Evolutionary conservation across 2,329 filamentous ascomycete genomes (phyloP).

Genomic region (Xylaria sp.): DNA sequence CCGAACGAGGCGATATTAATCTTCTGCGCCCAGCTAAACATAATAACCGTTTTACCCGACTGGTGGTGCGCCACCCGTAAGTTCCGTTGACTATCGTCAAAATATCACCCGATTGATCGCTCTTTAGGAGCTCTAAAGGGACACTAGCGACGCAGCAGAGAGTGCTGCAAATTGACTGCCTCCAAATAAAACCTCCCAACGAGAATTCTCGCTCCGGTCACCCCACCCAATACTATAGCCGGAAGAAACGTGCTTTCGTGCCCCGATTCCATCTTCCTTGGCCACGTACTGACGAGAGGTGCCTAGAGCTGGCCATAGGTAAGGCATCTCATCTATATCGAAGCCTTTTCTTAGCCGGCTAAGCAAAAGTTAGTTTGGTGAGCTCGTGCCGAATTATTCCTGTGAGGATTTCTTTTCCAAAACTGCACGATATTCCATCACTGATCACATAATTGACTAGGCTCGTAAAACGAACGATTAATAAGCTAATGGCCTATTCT

Average conservation of each 20-base stretch:
- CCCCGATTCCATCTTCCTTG: not conserved
- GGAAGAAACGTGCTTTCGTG: conserved; percentile 6
- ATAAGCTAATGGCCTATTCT: conserved; percentile 23
- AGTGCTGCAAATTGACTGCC: not conserved
- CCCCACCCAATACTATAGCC: conserved; percentile 12
- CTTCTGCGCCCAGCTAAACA: conserved; percentile 24
- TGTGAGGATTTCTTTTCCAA: not conserved
- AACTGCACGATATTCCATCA: conserved; percentile 14
- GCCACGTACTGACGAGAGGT: not conserved
- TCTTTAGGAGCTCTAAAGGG: not conserved
- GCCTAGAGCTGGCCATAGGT: not conserved
- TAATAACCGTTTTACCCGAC: conserved; percentile 36
- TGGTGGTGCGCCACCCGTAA: conserved; percentile 18
- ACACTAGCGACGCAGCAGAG: not conserved
- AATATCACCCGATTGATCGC: conserved; percentile 10
- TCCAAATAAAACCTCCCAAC: not conserved
- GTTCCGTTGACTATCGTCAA: conserved; percentile 10
- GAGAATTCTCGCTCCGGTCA: conserved; percentile 5
- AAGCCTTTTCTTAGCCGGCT: not conserved
- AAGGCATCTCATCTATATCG: not conserved
- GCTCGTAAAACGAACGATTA: conserved; percentile 27
- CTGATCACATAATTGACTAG: not conserved
- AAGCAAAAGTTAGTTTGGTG: not conserved
- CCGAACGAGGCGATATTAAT: conserved; percentile 35
- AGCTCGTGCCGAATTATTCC: not conserved